A percentile compares a stretch with the other conserved stretches of the same genome.
Evolutionary conservation across 2,329 filamentous ascomycete species (phyloP).

Genomic region (Phyllosticta citriasiana): DNA sequence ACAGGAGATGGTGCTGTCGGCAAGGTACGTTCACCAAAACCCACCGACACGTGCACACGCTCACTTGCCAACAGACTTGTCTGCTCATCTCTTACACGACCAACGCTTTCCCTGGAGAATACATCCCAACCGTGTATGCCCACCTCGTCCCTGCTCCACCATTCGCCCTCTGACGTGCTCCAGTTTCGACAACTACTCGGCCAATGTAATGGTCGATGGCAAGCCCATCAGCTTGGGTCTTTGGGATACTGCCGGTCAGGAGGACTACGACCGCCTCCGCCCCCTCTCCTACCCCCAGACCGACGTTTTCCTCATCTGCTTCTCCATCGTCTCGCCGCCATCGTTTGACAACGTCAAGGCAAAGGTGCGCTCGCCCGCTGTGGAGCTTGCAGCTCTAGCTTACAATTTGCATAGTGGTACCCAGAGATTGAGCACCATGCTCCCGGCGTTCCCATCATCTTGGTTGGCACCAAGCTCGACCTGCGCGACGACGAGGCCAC

Average conservation of each 20-base stretch:
- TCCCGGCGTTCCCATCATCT: conserved; percentile 88
- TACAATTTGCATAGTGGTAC: conserved; percentile 59
- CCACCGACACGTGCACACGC: conserved; percentile 15
- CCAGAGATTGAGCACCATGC: conserved; percentile 97
- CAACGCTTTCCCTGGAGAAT: conserved; percentile 99
- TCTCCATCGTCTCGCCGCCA: conserved; percentile 93
- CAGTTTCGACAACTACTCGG: conserved; percentile 98
- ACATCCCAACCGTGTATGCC: conserved; percentile 91
- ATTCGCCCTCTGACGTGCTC: conserved; percentile 10
- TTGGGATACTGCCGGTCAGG: conserved; percentile 98
- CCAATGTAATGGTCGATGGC: conserved; percentile 97
- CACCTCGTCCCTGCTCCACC: background rate
- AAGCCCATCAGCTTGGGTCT: conserved; percentile 94
- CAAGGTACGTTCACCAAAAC: conserved; percentile 57
- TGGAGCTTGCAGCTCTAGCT: conserved; percentile 13
- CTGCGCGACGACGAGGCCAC: conserved; percentile 80
- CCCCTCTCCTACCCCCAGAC: conserved; percentile 97
- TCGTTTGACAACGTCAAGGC: conserved; percentile 99
- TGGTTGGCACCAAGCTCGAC: conserved; percentile 95
- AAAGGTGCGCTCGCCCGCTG: conserved; percentile 54
- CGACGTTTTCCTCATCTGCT: conserved; percentile 96
- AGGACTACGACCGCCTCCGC: conserved; percentile 93
- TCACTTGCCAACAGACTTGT: conserved; percentile 64
- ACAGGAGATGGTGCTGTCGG: conserved; percentile 98
- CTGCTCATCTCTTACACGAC: conserved; percentile 98